A percentile compares a stretch with the other conserved stretches of the same genome.
phyloP scores from a whole-genome alignment of 805 yeast genomes.

The Ogataea allantospora region DNA sequence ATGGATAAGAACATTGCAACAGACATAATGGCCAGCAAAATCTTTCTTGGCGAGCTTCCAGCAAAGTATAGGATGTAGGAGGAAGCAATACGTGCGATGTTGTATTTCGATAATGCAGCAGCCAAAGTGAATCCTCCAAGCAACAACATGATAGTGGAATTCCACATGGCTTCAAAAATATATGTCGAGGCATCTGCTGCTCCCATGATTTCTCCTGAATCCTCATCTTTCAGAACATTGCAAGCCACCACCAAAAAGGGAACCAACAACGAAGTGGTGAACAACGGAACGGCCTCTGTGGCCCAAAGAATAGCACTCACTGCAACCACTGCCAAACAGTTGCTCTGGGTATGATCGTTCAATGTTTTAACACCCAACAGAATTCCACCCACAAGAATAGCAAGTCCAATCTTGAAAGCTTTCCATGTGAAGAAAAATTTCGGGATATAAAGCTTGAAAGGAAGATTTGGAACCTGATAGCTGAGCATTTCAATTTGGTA shows the following conservation, averaged over 20 bases:
- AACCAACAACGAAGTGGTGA: constrained; percentile 47
- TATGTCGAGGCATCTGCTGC: constrained; percentile 43
- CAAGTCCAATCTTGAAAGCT: constrained; percentile 46
- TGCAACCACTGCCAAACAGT: constrained; percentile 65
- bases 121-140: constrained; percentile 56
- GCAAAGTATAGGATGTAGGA: constrained; percentile 49
- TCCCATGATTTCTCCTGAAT: constrained; percentile 42
- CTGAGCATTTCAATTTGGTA: constrained; percentile 32
- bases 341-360: constrained; percentile 57
- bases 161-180: constrained; percentile 52
- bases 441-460: constrained; percentile 41
- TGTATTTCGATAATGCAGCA: constrained; percentile 53
- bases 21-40: constrained; percentile 48
- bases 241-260: constrained; percentile 48
- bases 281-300: constrained; percentile 49
- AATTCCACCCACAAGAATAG: constrained; percentile 51
- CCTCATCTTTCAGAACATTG: constrained; percentile 48
- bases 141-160: constrained; percentile 48
- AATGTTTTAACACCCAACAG: constrained; percentile 59
- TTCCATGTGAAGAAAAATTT: constrained; percentile 46
- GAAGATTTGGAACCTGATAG: constrained; percentile 21
- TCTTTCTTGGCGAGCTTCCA: constrained; percentile 49
- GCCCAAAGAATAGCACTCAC: constrained; percentile 55
- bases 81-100: constrained; percentile 48
- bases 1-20: constrained; percentile 52